These are phyloP conservation scores for Pseudocercospora cruenta DNA, from an alignment of 2,329 filamentous ascomycete species.

Conservation along the genomic window DNA sequence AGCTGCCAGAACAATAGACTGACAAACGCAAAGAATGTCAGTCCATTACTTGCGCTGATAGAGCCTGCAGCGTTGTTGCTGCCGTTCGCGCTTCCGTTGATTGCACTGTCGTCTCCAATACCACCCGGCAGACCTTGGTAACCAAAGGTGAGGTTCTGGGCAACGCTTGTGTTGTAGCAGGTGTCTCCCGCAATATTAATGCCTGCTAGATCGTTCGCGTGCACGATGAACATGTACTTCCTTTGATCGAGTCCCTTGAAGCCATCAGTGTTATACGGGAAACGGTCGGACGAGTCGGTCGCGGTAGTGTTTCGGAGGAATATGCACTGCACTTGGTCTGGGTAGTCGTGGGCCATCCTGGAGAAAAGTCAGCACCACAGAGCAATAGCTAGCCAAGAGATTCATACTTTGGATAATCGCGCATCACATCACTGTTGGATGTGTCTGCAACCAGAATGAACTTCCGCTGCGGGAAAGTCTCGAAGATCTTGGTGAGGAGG, in stretches of 20 bases:
- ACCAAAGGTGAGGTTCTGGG: conserved; percentile 73
- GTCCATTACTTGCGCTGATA: conserved; percentile 17
- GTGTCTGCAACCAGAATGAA: conserved; percentile 79
- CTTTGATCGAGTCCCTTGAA: conserved; percentile 69
- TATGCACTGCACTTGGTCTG: conserved; percentile 75
- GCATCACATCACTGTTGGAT: conserved; percentile 76
- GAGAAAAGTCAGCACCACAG: not conserved
- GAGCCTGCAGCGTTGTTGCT: conserved; percentile 6
- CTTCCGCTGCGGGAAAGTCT: conserved; percentile 73
- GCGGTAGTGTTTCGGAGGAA: conserved; percentile 73
- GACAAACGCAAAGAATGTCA: conserved; percentile 27
- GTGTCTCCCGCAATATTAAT: conserved; percentile 70
- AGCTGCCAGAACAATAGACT: not conserved
- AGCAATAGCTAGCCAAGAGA: no score
- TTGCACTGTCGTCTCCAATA: conserved; percentile 23
- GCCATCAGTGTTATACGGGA: conserved; percentile 74
- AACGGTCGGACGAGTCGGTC: conserved; percentile 68
- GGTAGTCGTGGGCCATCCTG: conserved; percentile 64
- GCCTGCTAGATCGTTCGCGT: conserved; percentile 68
- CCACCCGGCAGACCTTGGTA: conserved; percentile 56
- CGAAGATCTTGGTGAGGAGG: conserved; percentile 71
- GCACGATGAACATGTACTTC: conserved; percentile 78
- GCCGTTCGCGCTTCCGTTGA: conserved; percentile 33
- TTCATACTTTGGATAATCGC: conserved; percentile 43
- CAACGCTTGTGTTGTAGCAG: conserved; percentile 67